These are phyloP conservation scores for Paramecium sonneborni DNA, from an alignment of 73 alveolate genomes.

Conservation along the genomic window DNA sequence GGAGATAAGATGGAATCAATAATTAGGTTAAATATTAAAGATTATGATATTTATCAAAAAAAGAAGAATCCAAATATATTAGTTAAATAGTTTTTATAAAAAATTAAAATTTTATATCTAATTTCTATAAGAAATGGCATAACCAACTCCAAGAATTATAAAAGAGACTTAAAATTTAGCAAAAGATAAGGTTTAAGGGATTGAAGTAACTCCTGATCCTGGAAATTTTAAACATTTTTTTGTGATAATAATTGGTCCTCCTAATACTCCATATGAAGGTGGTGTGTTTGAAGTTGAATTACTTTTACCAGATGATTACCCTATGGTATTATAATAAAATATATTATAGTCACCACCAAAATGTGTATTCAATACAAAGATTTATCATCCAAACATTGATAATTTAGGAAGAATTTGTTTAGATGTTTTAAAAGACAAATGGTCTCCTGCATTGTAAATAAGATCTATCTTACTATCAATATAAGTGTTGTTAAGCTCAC, in stretches of 20 bases:
- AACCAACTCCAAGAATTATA: constrained; percentile 67
- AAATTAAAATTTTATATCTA: background rate
- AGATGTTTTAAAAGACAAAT: constrained; percentile 88
- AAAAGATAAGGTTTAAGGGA: constrained; percentile 50
- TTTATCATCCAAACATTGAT: constrained; percentile 95
- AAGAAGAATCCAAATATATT: no score
- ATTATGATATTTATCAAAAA: no score
- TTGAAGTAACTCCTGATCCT: constrained; percentile 59
- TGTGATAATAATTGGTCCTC: constrained; percentile 60
- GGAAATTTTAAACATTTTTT: constrained; percentile 58
- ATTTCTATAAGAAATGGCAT: constrained; percentile 43
- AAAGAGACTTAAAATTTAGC: constrained; percentile 34
- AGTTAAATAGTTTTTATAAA: no score
- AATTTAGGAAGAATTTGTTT: constrained; percentile 93
- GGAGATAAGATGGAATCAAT: no score
- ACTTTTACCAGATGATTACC: constrained; percentile 89
- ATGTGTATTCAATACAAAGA: constrained; percentile 89
- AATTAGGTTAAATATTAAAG: no score
- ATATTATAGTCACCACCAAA: constrained; percentile 82
- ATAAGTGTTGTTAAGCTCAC: constrained; percentile 87
- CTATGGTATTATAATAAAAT: constrained; percentile 70
- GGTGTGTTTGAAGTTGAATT: constrained; percentile 87
- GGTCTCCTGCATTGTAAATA: constrained; percentile 96
- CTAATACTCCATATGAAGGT: constrained; percentile 76
- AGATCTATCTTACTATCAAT: constrained; percentile 88